These are phyloP conservation scores for Penicillium sp. DNA, from an alignment of 2,329 filamentous ascomycete genomes.

Conservation along the genomic window DNA sequence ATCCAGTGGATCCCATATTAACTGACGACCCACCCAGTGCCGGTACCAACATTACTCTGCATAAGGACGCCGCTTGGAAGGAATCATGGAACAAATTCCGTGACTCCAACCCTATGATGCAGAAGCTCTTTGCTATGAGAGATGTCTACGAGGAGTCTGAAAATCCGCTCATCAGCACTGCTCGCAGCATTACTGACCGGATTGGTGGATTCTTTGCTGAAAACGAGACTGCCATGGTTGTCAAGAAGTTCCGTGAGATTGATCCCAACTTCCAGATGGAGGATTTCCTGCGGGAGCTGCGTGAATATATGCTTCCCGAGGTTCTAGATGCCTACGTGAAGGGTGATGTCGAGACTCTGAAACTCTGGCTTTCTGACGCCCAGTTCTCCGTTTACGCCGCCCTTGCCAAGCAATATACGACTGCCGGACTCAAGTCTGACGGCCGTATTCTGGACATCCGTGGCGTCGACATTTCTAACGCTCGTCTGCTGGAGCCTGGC, in stretches of 20 bases:
- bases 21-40: conserved; percentile 61
- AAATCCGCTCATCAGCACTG: conserved; percentile 91
- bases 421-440: conserved; percentile 89
- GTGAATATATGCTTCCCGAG: conserved; percentile 96
- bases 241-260: conserved; percentile 97
- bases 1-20: conserved; percentile 32
- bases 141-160: conserved; percentile 93
- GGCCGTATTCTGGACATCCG: conserved; percentile 94
- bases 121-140: conserved; percentile 84
- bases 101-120: conserved; percentile 84
- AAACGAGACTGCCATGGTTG: conserved; percentile 95
- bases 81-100: conserved; percentile 97
- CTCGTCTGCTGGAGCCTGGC: conserved; percentile 53
- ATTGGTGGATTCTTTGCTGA: conserved; percentile 97
- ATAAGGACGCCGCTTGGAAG: conserved; percentile 97
- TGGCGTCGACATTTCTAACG: conserved; percentile 73
- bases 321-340: conserved; percentile 98
- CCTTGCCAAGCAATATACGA: conserved; percentile 94
- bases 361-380: conserved; percentile 92
- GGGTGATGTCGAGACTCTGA: conserved; percentile 86
- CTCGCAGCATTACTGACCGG: conserved; percentile 88
- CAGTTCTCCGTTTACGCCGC: conserved; percentile 97
- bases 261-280: conserved; percentile 94
- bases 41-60: conserved; percentile 88
- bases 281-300: conserved; percentile 90